A percentile compares a stretch with the other conserved stretches of the same genome.
Evolutionary conservation across 2,329 filamentous ascomycete species (phyloP).

Genomic region (Fusarium continuum): DNA sequence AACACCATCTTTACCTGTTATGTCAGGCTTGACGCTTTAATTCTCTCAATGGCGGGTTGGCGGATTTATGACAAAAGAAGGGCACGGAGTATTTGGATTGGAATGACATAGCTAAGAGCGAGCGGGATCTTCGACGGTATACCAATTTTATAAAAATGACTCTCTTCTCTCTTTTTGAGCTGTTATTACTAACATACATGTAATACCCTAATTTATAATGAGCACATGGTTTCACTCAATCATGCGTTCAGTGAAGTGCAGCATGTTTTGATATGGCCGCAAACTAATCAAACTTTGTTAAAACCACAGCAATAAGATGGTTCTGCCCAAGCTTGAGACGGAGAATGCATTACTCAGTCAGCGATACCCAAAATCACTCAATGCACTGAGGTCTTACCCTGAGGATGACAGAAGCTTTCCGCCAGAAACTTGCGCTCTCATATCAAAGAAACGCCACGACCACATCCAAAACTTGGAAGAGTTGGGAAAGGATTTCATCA

Average conservation of each 20-base stretch:
- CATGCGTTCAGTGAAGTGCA: neutral
- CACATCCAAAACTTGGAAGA: too few relatives aligned
- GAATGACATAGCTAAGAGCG: conserved; percentile 2
- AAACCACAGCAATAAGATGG: too few relatives aligned
- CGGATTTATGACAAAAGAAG: too few relatives aligned
- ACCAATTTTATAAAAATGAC: conserved; percentile 17
- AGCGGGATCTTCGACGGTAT: conserved; percentile 15
- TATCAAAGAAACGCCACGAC: too few relatives aligned
- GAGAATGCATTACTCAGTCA: too few relatives aligned
- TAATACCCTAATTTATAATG: conserved; percentile 8
- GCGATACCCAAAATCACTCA: too few relatives aligned
- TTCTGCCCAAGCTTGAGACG: too few relatives aligned
- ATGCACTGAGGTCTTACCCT: too few relatives aligned
- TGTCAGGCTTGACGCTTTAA: conserved; percentile 1
- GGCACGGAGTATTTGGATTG: conserved; percentile 22
- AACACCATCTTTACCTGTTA: neutral
- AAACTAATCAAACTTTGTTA: too few relatives aligned
- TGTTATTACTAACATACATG: conserved; percentile 16
- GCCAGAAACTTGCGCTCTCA: too few relatives aligned
- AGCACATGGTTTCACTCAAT: neutral
- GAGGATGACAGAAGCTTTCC: too few relatives aligned
- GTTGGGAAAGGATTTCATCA: too few relatives aligned
- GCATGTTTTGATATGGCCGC: neutral
- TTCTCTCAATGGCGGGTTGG: conserved; percentile 13
- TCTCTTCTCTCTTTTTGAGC: conserved; percentile 24